Conservation (phyloP, 345 rosid species). For the Isatis tinctoria region DNA sequence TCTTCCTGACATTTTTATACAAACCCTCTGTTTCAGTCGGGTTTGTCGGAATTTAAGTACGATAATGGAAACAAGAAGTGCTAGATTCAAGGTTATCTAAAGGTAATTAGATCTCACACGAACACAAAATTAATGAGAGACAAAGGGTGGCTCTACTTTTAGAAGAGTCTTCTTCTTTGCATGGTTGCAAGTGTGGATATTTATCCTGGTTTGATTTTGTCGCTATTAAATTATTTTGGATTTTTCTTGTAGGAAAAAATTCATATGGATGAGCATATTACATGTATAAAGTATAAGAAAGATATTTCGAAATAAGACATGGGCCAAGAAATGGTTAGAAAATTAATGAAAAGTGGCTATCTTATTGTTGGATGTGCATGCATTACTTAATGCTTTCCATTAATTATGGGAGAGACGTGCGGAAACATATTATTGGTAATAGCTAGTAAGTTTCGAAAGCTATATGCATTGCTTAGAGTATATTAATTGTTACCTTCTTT, state of each 20-base stretch:
- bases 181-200: constrained; percentile 10
- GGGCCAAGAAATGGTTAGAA: constrained; percentile 18
- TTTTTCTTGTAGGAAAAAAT: neutral
- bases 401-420: constrained; percentile 17
- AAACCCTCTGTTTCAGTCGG: neutral
- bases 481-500: constrained; percentile 7
- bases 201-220: neutral
- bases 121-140: neutral
- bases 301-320: constrained; percentile 3
- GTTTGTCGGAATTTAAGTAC: neutral
- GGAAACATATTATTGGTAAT: constrained; percentile 14
- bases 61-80: neutral
- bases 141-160: neutral
- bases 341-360: constrained; percentile 33
- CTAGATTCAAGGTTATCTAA: neutral
- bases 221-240: neutral
- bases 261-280: constrained; percentile 20
- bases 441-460: neutral
- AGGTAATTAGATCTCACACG: neutral
- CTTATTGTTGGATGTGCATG: constrained; percentile 22
- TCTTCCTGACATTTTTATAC: constrained; percentile 5
- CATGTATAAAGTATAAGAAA: neutral
- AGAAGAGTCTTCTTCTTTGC: constrained; percentile 21
- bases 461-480: neutral
- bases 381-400: constrained; percentile 17